phyloP scores from a whole-genome alignment of 306 rosid genomes.

The Trifolium subterraneum region DNA sequence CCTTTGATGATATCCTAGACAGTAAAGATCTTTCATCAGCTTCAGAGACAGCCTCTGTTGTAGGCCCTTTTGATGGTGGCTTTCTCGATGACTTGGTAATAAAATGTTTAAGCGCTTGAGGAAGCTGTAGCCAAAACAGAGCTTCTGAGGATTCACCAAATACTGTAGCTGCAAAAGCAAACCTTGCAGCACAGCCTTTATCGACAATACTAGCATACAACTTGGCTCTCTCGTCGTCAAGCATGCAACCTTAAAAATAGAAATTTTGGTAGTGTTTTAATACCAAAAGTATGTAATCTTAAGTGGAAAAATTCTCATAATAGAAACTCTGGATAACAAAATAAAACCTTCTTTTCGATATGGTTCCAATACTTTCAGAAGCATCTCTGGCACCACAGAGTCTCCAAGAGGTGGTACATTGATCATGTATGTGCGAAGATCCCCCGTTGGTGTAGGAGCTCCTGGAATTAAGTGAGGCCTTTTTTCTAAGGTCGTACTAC shows the following conservation, averaged over 20 bases:
- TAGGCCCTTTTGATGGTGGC: conserved; percentile 56
- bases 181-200: conserved; percentile 81
- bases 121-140: conserved; percentile 92
- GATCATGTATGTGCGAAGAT: conserved; percentile 86
- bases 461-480: conserved; percentile 85
- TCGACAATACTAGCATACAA: conserved; percentile 82
- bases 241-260: conserved; percentile 72
- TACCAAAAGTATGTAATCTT: conserved; percentile 36
- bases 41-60: conserved; percentile 50
- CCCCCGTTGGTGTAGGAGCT: conserved; percentile 65
- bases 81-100: conserved; percentile 69
- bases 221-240: conserved; percentile 92
- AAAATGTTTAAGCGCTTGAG: conserved; percentile 80
- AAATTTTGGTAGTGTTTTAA: conserved; percentile 40
- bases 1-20: conserved; percentile 83
- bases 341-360: conserved; percentile 83
- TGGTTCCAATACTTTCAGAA: conserved; percentile 90
- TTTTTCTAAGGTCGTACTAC: conserved; percentile 72
- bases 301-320: conserved; percentile 24
- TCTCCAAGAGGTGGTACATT: conserved; percentile 81
- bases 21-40: conserved; percentile 69
- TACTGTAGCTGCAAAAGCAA: conserved; percentile 90
- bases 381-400: conserved; percentile 92
- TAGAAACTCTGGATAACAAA: conserved; percentile 40
- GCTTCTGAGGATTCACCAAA: conserved; percentile 95